Percentiles rank a stretch among this genome's conserved stretches.
phyloP scores from a whole-genome alignment of 2,329 filamentous ascomycete genomes.

The Ophiostoma perfectum region DNA sequence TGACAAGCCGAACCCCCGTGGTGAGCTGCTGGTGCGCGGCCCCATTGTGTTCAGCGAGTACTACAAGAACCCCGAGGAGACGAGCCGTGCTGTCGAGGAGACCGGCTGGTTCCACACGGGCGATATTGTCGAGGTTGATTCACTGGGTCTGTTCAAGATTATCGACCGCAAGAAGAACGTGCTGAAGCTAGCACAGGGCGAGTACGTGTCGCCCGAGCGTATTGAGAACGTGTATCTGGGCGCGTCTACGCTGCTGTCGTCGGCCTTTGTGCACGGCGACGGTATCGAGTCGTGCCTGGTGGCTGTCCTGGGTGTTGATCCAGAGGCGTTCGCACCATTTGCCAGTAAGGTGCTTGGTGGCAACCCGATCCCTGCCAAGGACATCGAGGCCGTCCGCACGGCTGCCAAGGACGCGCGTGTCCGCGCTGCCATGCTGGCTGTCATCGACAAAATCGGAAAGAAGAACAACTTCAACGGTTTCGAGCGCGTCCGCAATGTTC shows the following conservation, averaged over 20 bases:
- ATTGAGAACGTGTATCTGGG: slow-evolving; percentile 93
- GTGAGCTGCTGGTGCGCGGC: slow-evolving; percentile 80
- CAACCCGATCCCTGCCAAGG: slow-evolving; percentile 49
- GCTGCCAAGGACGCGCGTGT: slow-evolving; percentile 66
- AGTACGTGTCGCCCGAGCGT: slow-evolving; percentile 95
- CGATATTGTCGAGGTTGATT: slow-evolving; percentile 82
- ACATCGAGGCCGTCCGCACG: slow-evolving; percentile 61
- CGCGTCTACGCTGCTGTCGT: slow-evolving; percentile 69
- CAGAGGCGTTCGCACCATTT: slow-evolving; percentile 74
- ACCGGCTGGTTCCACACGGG: slow-evolving; percentile 98
- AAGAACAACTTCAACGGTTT: slow-evolving; percentile 88
- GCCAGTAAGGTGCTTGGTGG: slow-evolving; percentile 65
- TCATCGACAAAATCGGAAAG: slow-evolving; percentile 72
- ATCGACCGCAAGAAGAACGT: slow-evolving; percentile 98
- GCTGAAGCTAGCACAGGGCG: slow-evolving; percentile 94
- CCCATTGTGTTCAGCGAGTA: slow-evolving; percentile 80
- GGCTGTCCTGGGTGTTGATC: slow-evolving; percentile 81
- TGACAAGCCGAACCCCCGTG: slow-evolving; percentile 84
- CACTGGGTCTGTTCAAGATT: slow-evolving; percentile 80
- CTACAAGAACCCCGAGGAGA: slow-evolving; percentile 86
- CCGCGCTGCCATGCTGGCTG: slow-evolving; percentile 66
- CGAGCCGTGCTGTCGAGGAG: slow-evolving; percentile 69
- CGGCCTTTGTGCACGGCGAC: slow-evolving; percentile 89
- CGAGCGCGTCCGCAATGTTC: slow-evolving; percentile 70
- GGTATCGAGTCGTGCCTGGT: slow-evolving; percentile 75